Evolutionary conservation across 2,329 filamentous ascomycete genomes (phyloP), one percentile per base, ranked within the genome.

Genomic region (Trichoderma asperellum): DNA sequence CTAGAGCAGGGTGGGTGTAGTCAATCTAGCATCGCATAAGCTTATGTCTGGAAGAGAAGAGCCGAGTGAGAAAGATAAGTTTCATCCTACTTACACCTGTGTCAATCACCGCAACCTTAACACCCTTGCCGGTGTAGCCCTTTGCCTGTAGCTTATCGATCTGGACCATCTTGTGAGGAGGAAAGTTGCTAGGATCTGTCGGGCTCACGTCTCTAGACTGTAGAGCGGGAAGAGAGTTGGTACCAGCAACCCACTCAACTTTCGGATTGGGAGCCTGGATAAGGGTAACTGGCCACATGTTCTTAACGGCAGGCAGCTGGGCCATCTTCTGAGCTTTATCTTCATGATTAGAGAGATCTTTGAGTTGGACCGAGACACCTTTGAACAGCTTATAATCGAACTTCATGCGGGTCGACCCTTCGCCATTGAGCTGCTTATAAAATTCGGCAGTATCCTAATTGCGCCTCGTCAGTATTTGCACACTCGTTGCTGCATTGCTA

Each of bases 91-190:
- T 77, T 80, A 85, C 83, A 73, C 86, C 86, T 27, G 81, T 85
- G 73, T 88, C 86, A 27, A 88, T 79, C 11, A 88, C 77, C 47
- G 79, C 86, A 74, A 88, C 77, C 71, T 84, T 86, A 76, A 88
- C 78, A 29, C 85, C 86, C 72, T 82, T 82, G 49, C 86, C 86
- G 0, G 80, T 83, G 68, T 83, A 71, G 0, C 85, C 85, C 68
- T 83, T 77, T n/a, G 81, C 82, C 32, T 80, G 81, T 37, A 88
- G 77, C 79, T 84, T 83, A 74, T 86, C 83, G 24, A 88, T 82
- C 76, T 87, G 85, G 2, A 85, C 87, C 84, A 87, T 86, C 68
- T 84, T 73, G 62, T 88, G 86, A 0, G 85, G 81, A 27, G 68
- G 61, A 5, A 68, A 68, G 35, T 43, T 56, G 43, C 43, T 53